Evolutionary conservation across 1,139 yeast species (phyloP).

Genomic region (Taiozyma sp.): DNA sequence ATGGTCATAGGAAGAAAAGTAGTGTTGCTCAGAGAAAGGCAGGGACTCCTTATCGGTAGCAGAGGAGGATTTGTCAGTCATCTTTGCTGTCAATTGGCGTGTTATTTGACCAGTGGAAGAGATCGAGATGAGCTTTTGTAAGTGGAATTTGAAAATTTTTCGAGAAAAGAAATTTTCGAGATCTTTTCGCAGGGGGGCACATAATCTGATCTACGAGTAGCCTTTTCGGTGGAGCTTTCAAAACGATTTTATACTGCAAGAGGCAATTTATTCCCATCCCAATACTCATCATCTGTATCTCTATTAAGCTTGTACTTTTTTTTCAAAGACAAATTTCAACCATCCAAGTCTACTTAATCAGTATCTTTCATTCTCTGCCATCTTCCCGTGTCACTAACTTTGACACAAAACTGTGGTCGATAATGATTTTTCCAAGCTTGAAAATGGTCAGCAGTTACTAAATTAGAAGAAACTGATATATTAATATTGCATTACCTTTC

Average conservation of each 20-base stretch:
- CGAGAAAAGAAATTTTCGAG: conserved; percentile 3
- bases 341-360: not conserved
- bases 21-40: conserved; percentile 49
- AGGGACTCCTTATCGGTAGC: conserved; percentile 43
- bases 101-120: not conserved
- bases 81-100: not conserved
- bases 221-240: not conserved
- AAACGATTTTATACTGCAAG: not conserved
- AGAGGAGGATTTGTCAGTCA: conserved; percentile 5
- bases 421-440: too few relatives aligned
- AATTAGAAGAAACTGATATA: too few relatives aligned
- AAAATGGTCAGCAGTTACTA: too few relatives aligned
- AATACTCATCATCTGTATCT: too few relatives aligned
- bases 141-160: not conserved
- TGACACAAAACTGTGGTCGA: not conserved
- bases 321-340: not conserved
- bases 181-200: not conserved
- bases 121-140: conserved; percentile 1
- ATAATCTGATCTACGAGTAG: not conserved
- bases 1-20: conserved; percentile 92
- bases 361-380: not conserved
- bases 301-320: not conserved
- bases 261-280: too few relatives aligned
- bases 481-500: too few relatives aligned
- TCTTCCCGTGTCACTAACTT: not conserved